Evolutionary conservation across 352 stramenopile genomes (phyloP), one percentile per base, ranked within the genome.

Genomic region (Phytophthora sansomeana): DNA sequence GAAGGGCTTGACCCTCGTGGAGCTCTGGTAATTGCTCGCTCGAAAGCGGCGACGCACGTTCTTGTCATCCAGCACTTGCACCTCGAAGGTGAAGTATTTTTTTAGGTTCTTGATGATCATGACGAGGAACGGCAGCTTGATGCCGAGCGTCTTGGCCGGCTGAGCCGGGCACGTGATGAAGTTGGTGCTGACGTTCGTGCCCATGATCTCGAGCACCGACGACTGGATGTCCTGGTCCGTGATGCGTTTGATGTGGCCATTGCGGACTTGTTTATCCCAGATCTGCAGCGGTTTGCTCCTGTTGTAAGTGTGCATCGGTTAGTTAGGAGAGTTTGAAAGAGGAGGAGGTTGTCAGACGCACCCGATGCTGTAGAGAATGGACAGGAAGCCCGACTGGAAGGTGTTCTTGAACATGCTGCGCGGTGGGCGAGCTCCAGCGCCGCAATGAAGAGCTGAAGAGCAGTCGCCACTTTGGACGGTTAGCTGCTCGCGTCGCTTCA

Each of bases 21-120:
- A 98, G 64, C 90, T 98, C 81, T 98, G 95, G 77, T 99, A 99
- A 75, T 99, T 99, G 60, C 92, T 98, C 36, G 96, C 96, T 43
- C 97, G 87, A 78, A 99, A 99, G 58, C 96, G 83, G 63, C 96
- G 91, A 36, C 94, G 92, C 47, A 99, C 95, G 67, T 98, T 98
- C 87, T 99, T 99, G 81, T 99, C 97, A 72, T 99, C 97, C 17
- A 99, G 85, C 48, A 99, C 96, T 81, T 98, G 95, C 24, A 99
- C 97, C 77, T 99, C 97, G 67, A 99, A 99, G 30, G 96, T 99
- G 71, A 99, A 99, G 78, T 99, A 99, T 83, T 99, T 99, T 61
- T 99, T 98, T 39, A 99, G 74, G 80, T 99, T 99, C 83, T 99
- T 99, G 63, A 99, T 96, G 69, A 99, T 99, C 95, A 99, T 99